Base-by-base conservation (phyloP, 179 eudicot genomes). In the Silene noctiflora region DNA sequence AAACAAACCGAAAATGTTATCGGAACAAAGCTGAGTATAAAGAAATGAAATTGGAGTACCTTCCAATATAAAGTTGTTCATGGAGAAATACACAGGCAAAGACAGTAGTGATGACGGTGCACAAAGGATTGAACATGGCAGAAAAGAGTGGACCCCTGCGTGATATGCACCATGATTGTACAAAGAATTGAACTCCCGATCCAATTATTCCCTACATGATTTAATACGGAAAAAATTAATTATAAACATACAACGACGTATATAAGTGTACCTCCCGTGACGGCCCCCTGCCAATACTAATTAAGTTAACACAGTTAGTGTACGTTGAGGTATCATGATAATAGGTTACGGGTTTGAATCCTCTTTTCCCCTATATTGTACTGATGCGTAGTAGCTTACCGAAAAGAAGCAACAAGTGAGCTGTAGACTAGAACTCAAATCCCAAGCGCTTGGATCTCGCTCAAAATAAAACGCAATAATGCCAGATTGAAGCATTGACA, bases 101-200 rank as follows among this genome's bases (percentile, higher is more conserved):
- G 1, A 83, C 39, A 2, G 92, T 87, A 1, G 85, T 88, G 33
- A 88, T 84, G 0, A 88, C 87, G 1, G 91, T 88, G 74, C 77
- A 77, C 19, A 90, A 71, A 35, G 91, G 95, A 70, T 77, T 86
- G 72, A 90, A 90, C 92, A 90, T 79, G 2, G 92, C 92, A 0
- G 91, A 82, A 75, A 83, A 90, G 1, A 90, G 79, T 29, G 95
- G 95, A 29, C 95, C 95, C 79, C 67, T 77, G 1, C 56, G 51
- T 0, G 91, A 78, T 48, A 90, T 82, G 79, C 90, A 87, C 95
- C 95, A 90, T 0, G 95, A 81, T 84, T 87, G 92, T 3, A 81
- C 86, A 72, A 87, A 83, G 79, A 85, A 82, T 59, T 89, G 80
- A 11, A 77, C 24, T 42, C 72, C 81, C 0, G 84, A 77, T 58